Evolutionary conservation across 1,284 basidiomycete genomes (phyloP), one percentile per base, ranked within the genome.

Genomic region (Ceratobasidium sp.): DNA sequence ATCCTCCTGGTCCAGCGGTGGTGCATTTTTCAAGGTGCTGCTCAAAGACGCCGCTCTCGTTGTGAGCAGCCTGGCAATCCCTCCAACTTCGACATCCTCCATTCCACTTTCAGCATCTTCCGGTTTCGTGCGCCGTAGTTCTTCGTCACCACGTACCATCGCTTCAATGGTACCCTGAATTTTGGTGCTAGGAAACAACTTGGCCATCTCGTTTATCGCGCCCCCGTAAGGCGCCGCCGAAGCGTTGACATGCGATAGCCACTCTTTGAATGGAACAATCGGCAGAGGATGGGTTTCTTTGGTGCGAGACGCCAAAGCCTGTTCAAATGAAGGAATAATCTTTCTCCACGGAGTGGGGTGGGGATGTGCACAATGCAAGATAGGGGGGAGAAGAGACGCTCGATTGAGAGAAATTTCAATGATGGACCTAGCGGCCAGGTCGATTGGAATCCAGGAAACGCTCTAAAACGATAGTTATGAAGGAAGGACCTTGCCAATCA

Each of bases 371-470:
- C 80, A 57, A 58, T 81, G 80, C 4, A 78, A 50, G 14, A 76
- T 75, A n/a, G 73, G 52, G n/a, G 52, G 52, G 7, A 55, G 16
- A 8, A 26, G 6, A 8, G 5, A 2, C 18, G 18, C 47, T n/a
- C 47, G 47, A 16, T 16, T 55, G 30, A 16, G 52, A 30, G 52
- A 7, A 28, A 30, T 77, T 47, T 81, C 81, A 26, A 80, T 75
- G 4, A 82, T 62, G 23, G 77, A 76, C 3, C 74, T 32, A 3
- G 81, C 81, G 6, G 81, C 81, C 14, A 75, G 59, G 58, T 82
- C 75, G 38, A 79, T 72, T 11, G 80, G 80, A n/a, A 82, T 64
- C 80, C 82, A 83, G 0, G 80, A 78, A 26, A 80, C 76, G 13
- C 57, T 50, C 79, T 78, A 30, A n/a, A 38, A 38, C 6, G 26